Evolutionary conservation across 164 flowering plant species (phyloP).

Genomic region (Amborella trichopoda): DNA sequence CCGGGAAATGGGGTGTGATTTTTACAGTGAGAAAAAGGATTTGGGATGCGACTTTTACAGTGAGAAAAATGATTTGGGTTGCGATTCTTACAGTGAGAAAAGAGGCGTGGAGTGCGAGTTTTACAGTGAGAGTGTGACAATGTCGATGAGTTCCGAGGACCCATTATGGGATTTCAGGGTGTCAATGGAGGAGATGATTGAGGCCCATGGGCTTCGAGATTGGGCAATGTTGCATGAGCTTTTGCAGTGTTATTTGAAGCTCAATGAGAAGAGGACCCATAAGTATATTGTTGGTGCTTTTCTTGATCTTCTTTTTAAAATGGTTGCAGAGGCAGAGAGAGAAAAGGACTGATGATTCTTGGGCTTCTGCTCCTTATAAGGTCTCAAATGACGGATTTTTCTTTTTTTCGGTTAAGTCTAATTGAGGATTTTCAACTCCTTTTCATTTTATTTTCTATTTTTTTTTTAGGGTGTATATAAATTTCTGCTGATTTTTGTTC

Average conservation of each 20-base stretch:
- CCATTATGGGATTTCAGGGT: slow-evolving; percentile 17
- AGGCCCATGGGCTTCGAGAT: slow-evolving; percentile 12
- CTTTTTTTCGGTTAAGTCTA: no score
- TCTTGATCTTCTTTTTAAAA: slow-evolving; percentile 11
- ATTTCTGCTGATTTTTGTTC: no score
- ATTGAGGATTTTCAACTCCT: no score
- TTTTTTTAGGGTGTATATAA: no score
- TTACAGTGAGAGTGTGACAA: slow-evolving; percentile 5
- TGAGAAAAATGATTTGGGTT: neutral
- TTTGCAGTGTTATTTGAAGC: slow-evolving; percentile 15
- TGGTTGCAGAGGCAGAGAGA: slow-evolving; percentile 3
- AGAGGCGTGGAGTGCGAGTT: slow-evolving; percentile 1
- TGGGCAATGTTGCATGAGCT: slow-evolving; percentile 14
- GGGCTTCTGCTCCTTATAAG: no score
- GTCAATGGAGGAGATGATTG: slow-evolving; percentile 20
- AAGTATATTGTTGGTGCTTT: slow-evolving; percentile 12
- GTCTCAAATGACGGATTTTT: no score
- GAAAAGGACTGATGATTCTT: no score
- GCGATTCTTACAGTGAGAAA: neutral
- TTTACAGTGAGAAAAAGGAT: neutral
- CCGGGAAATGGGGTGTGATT: neutral
- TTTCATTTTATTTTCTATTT: no score
- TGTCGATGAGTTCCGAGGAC: slow-evolving; percentile 11
- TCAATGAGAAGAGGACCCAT: slow-evolving; percentile 13
- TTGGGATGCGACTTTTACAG: neutral